Percentiles rank a stretch among this genome's conserved stretches.
Conservation (phyloP, 768 basidiomycete genomes). For the Lactarius sp. region DNA sequence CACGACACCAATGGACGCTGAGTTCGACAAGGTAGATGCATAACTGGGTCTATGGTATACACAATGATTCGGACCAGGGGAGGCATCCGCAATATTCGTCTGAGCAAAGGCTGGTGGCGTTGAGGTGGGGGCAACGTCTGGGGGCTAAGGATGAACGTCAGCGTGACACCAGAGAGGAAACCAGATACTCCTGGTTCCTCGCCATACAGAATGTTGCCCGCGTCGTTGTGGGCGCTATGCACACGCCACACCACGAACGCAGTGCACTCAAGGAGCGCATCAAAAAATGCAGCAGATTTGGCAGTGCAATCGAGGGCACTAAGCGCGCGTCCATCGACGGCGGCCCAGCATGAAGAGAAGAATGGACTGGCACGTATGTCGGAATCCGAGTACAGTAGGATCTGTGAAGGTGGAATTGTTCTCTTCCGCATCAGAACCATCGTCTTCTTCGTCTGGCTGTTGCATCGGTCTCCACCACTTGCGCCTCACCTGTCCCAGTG, state of each 20-base stretch:
- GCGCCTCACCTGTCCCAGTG: not conserved
- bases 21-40: too few species aligned
- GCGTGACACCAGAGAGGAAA: too few species aligned
- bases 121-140: too few species aligned
- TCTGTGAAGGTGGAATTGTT: conserved; percentile 26
- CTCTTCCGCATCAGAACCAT: conserved; percentile 36
- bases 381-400: conserved; percentile 28
- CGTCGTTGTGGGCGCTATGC: conserved; percentile 26
- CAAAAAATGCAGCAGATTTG: conserved; percentile 60
- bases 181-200: not conserved
- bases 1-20: too few species aligned
- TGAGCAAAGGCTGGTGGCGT: too few species aligned
- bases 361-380: conserved; percentile 42
- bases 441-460: conserved; percentile 35
- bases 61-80: too few species aligned
- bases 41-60: too few species aligned
- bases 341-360: conserved; percentile 80
- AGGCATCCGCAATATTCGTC: too few species aligned
- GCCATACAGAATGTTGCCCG: conserved; percentile 8
- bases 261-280: conserved; percentile 65
- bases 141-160: too few species aligned
- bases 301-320: conserved; percentile 47
- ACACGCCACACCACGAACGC: conserved; percentile 51
- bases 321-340: conserved; percentile 62
- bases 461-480: conserved; percentile 39